Base-by-base conservation (phyloP, 2,329 filamentous ascomycete genomes). In the Domatiomyces catenatus region DNA sequence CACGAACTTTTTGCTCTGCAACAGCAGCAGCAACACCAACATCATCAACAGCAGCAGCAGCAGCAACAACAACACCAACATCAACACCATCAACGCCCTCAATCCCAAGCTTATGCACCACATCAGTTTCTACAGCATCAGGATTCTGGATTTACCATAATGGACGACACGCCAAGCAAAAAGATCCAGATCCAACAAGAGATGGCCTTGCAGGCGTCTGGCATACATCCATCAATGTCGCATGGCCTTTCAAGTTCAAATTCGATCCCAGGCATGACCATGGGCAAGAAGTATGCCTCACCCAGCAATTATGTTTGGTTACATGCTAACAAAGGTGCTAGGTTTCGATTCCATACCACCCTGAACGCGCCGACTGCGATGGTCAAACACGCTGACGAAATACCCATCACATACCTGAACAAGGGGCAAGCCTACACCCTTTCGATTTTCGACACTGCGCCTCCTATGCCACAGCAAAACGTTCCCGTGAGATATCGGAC, bases 351-450 rank as follows among this genome's bases (percentile, higher is more conserved):
- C 63, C 85, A 92, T 63, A 83, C 86, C 48, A 92, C 86, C 0
- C 69, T 98, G 45, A 93, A 94, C 64, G 90, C 92, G 1, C 88
- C 90, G 2, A 98, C 92, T 0, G 92, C 92, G 6, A 98, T 96
- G 92, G 83, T 93, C 62, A 93, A 85, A 65, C 81, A 88, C 54
- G 69, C 80, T 1, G 84, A 93, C 53, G 90, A 96, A 65, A 93
- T 96, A 20, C 92, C 92, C 0, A 80, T 96, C n/a, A 95, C 90
- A 0, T 98, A 98, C 64, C 76, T 98, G 17, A 98, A 98, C 71
- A 96, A 96, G 67, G 89, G 90, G 20, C 90, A 96, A 64, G 86
- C 88, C 15, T 98, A 98, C 65, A 85, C 86, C 0, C 72, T 98
- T 17, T 84, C 85, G 2, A 77, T 98, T 24, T 73, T 84, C 46